Base-by-base conservation (phyloP, 257 asterid species). In the Nicotiana otophora region DNA sequence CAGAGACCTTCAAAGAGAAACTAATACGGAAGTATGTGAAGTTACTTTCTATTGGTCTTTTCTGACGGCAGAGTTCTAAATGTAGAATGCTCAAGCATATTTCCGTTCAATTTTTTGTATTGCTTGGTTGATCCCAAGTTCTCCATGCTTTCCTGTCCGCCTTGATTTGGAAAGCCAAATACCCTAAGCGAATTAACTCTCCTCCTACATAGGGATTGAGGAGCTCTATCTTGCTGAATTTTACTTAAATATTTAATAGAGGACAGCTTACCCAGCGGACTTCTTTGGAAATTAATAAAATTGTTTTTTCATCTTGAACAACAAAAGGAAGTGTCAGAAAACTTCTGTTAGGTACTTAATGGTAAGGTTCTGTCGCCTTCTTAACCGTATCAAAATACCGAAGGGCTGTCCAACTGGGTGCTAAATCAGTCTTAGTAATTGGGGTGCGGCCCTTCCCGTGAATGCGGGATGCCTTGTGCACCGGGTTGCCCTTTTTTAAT, bases 301-400 rank as follows among this genome's bases (percentile, higher is more conserved):
- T 23, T 23, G 17, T 36, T n/a, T 39, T 20, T 48, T 46, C 28
- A 72, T 46, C 23, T 46, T 72, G 60, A 72, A 12, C 79, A 72
- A 72, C 79, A 19, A 23, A 42, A 70, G 78, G 78, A 70, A 20
- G n/a, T 72, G 36, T 72, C 51, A 36, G 26, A 46, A 72, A 46
- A 72, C 61, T 72, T 23, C 79, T 46, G 36, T 72, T 48, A 23
- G 79, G 61, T 72, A 46, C 79, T 46, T 72, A 48, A 72, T 72
- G 61, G 79, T 42, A 3, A 72, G 51, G 31, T 7, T 4, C 4
- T 23, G 33, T 7, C 79, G 57, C 79, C 23, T n/a, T 10, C 55
- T 72, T 46, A 23, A 1, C 61, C 15, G 36, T 72, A 46, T 72
- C 36, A 46, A 72, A 72, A 23, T 72, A 72, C 61, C 8, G 39